Evolutionary conservation across 2,329 filamentous ascomycete genomes (phyloP), one percentile per base, ranked within the genome.

Genomic region (Xylaria arbuscula): DNA sequence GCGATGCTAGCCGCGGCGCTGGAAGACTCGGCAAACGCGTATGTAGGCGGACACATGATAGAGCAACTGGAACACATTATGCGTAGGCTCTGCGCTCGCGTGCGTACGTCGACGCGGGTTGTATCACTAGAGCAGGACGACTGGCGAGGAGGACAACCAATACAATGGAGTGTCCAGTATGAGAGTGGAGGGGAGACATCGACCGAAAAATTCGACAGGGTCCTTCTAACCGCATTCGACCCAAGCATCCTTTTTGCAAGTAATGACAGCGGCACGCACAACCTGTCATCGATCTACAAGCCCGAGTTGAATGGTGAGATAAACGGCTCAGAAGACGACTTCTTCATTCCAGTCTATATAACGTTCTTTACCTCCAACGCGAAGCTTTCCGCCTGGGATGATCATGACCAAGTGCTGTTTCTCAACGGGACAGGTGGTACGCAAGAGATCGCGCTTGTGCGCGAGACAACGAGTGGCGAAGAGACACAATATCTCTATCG

Each of bases 11-110:
- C 68, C 2, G 62, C 67, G 1, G 66, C 57, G 11, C 70, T 72
- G 36, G 70, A 74, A 51, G 73, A 74, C 34, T 45, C 36, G 6
- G 72, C 69, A 2, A 67, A 62, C 47, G 60, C 62, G 9, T 71
- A 68, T 17, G n/a, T 32, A 2, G 73, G 72, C 17, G 73, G 71
- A 0, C 64, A 73, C 7, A 40, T 73, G 22, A 13, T 61, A 3
- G 45, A 61, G 8, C 28, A 45, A 7, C 32, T 61, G 10, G 24
- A 61, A 11, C 58, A 40, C 2, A 51, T 61, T 47, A 47, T 40
- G 45, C 58, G 47, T 47, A 51, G 51, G 58, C 22, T 51, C 45
- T 28, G 11, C n/a, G 58, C 28, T 4, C 28, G 11, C 11, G 58
- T 61, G 11, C 58, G 32, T 7, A 61, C 24, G 4, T 50, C 58